phyloP scores from a whole-genome alignment of 148 eudicot genomes.

The Camellia granthamiana region DNA sequence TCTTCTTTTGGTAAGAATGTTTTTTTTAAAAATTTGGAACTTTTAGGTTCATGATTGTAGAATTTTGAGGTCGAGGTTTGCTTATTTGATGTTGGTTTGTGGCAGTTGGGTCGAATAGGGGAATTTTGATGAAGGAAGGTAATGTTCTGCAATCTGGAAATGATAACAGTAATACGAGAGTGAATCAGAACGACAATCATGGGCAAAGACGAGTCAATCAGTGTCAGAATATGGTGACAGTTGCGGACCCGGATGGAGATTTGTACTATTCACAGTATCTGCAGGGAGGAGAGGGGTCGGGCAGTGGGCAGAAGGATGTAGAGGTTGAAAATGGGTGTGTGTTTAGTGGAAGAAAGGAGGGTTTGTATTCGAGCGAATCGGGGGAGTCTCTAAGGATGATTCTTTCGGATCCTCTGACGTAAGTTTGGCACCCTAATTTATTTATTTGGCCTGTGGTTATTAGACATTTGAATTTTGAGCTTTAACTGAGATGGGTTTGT shows the following conservation, averaged over 20 bases:
- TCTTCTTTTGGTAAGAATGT: constrained; percentile 34
- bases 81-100: constrained; percentile 22
- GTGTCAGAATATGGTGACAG: constrained; percentile 36
- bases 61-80: not conserved
- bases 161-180: constrained; percentile 27
- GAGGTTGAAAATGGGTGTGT: constrained; percentile 66
- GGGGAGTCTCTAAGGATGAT: constrained; percentile 65
- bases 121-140: constrained; percentile 37
- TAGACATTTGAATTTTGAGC: not conserved
- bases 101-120: constrained; percentile 44
- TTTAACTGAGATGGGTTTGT: not conserved
- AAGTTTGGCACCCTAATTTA: constrained; percentile 26
- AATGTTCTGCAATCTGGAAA: constrained; percentile 27
- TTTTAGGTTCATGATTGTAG: too few species aligned
- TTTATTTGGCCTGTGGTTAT: not conserved
- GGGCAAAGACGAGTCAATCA: constrained; percentile 40
- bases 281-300: constrained; percentile 51
- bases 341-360: constrained; percentile 66
- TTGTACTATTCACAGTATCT: constrained; percentile 48
- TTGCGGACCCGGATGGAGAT: constrained; percentile 52
- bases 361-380: constrained; percentile 40
- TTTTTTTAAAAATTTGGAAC: not conserved
- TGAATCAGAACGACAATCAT: constrained; percentile 31
- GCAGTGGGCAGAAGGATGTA: constrained; percentile 52
- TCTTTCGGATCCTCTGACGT: constrained; percentile 87